A percentile compares a stretch with the other conserved stretches of the same genome.
These are phyloP conservation scores for Phaffia rhodozyma DNA, from an alignment of 1,284 basidiomycete species.

Conservation along the genomic window DNA sequence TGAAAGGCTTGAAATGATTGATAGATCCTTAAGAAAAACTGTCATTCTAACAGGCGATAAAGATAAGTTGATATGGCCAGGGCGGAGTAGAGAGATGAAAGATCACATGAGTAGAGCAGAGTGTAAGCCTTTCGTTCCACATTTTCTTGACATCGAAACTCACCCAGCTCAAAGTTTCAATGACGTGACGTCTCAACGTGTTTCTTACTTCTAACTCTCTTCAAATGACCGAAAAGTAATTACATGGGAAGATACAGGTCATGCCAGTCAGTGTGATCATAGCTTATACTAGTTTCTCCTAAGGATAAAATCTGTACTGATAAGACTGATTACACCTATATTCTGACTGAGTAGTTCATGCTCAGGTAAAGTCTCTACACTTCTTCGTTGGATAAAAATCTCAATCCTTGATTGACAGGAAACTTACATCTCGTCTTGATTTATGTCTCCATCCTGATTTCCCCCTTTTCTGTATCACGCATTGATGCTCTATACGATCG, in stretches of 20 bases:
- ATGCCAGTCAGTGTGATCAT: not conserved
- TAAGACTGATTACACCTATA: no score
- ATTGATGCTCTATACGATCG: not conserved
- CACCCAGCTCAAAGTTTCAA: not conserved
- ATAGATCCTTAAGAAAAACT: slow-evolving; percentile 2
- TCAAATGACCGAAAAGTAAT: not conserved
- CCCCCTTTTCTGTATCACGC: no score
- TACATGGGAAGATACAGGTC: not conserved
- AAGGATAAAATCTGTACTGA: not conserved
- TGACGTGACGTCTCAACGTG: no score
- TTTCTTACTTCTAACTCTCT: not conserved
- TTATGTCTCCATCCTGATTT: not conserved
- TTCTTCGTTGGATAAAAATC: not conserved
- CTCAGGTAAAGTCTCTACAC: not conserved
- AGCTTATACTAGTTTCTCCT: no score
- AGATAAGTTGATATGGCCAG: slow-evolving; percentile 1
- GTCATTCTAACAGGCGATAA: slow-evolving; percentile 5
- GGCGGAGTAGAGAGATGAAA: not conserved
- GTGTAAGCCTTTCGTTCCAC: not conserved
- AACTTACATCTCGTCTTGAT: no score
- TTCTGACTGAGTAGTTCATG: not conserved
- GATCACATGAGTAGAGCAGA: not conserved
- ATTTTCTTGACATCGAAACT: not conserved
- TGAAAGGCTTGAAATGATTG: not conserved
- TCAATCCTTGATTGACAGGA: no score